phyloP scores from a whole-genome alignment of 805 yeast species.

The Diddensiella transvaalensis region DNA sequence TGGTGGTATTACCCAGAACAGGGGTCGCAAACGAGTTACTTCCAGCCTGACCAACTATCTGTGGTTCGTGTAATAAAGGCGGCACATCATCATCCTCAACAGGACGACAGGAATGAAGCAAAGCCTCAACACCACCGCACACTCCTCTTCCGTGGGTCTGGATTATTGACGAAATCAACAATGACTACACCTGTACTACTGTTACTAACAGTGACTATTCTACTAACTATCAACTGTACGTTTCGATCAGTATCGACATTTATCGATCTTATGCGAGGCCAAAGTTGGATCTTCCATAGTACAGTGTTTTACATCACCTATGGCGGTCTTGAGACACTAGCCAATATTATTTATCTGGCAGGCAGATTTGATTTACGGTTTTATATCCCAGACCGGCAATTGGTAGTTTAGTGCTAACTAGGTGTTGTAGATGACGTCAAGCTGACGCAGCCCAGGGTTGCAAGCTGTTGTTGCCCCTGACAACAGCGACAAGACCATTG shows the following conservation, averaged over 20 bases:
- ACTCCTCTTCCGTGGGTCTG: no score
- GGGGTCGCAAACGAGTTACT: slow-evolving; percentile 38
- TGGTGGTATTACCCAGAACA: slow-evolving; percentile 51
- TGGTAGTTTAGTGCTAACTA: no score
- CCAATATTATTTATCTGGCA: slow-evolving; percentile 52
- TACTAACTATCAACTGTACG: slow-evolving; percentile 27
- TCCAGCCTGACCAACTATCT: slow-evolving; percentile 43
- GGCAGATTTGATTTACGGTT: slow-evolving; percentile 73
- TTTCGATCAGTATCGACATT: slow-evolving; percentile 33
- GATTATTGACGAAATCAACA: no score
- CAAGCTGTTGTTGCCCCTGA: no score
- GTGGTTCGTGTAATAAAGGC: neutral
- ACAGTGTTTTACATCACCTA: slow-evolving; percentile 64
- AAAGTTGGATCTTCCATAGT: slow-evolving; percentile 47
- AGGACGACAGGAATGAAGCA: no score
- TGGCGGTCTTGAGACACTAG: slow-evolving; percentile 62
- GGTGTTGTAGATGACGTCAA: no score
- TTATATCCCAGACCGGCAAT: slow-evolving; percentile 67
- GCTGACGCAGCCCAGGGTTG: no score
- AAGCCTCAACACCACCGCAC: no score
- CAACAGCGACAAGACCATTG: no score
- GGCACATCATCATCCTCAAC: slow-evolving; percentile 18
- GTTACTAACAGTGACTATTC: slow-evolving; percentile 20
- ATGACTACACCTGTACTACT: slow-evolving; percentile 42
- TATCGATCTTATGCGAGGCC: slow-evolving; percentile 25